Evolutionary conservation across 148 eudicot species (phyloP).

Genomic region (Fagopyrum esculentum): DNA sequence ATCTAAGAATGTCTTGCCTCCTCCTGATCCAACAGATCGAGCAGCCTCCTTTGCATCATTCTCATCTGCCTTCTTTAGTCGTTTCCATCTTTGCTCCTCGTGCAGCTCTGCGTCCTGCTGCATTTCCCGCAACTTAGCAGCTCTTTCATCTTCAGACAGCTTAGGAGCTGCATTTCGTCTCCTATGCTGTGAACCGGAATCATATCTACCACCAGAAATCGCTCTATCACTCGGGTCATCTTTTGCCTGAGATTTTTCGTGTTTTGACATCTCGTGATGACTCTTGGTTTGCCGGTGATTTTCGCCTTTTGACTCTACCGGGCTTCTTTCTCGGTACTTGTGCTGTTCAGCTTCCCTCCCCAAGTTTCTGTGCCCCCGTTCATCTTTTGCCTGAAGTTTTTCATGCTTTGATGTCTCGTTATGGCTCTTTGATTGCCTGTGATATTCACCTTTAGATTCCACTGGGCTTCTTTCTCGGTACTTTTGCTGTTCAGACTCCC

Average conservation of each 20-base stretch:
- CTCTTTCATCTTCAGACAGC: constrained; percentile 88
- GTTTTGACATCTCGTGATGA: constrained; percentile 21
- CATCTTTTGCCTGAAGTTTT: constrained; percentile 15
- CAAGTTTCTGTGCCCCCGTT: not conserved
- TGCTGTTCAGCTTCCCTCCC: constrained; percentile 19
- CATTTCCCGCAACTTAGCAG: constrained; percentile 80
- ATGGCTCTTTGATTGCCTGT: constrained; percentile 19
- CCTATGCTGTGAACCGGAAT: constrained; percentile 19
- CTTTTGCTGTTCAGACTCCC: constrained; percentile 23
- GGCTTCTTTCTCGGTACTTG: constrained; percentile 21
- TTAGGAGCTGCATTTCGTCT: constrained; percentile 37
- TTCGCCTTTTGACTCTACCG: constrained; percentile 13
- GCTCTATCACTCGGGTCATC: constrained; percentile 21
- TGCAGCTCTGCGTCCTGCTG: constrained; percentile 84
- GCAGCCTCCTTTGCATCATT: constrained; percentile 69
- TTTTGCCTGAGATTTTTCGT: constrained; percentile 16
- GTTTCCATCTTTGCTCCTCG: constrained; percentile 86
- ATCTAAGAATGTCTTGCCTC: constrained; percentile 68
- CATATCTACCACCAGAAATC: constrained; percentile 21
- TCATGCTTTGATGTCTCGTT: constrained; percentile 25
- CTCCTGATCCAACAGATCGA: constrained; percentile 22
- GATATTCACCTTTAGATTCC: constrained; percentile 16
- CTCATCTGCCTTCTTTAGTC: constrained; percentile 79
- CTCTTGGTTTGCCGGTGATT: constrained; percentile 20
- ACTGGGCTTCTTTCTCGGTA: constrained; percentile 16